A percentile compares a stretch with the other conserved stretches of the same genome.
phyloP scores from a whole-genome alignment of 805 yeast genomes.

The Yarrowia keelungensis region DNA sequence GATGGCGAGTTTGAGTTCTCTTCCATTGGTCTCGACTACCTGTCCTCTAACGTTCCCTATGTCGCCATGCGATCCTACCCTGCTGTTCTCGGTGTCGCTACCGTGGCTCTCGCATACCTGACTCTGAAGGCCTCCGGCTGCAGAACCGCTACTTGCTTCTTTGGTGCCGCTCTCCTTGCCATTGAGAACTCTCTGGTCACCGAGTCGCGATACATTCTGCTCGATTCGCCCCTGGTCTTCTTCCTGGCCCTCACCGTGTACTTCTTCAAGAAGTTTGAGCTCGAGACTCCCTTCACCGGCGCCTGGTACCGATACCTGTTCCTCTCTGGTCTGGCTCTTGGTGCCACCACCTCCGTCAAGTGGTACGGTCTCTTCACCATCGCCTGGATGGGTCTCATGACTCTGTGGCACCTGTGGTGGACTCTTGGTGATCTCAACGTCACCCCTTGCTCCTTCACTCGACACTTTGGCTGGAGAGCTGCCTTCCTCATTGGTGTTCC shows the following conservation, averaged over 20 bases:
- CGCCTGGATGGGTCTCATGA: slow-evolving; percentile 64
- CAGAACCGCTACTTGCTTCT: slow-evolving; percentile 57
- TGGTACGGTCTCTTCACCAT: slow-evolving; percentile 74
- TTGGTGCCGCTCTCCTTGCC: slow-evolving; percentile 60
- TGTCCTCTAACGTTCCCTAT: slow-evolving; percentile 56
- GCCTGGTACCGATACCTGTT: slow-evolving; percentile 63
- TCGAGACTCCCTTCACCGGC: slow-evolving; percentile 54
- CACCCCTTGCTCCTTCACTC: slow-evolving; percentile 51
- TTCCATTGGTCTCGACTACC: slow-evolving; percentile 57
- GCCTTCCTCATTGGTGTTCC: slow-evolving; percentile 62
- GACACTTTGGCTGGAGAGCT: slow-evolving; percentile 54
- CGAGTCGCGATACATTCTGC: slow-evolving; percentile 62
- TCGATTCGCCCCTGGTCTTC: slow-evolving; percentile 56
- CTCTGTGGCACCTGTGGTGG: slow-evolving; percentile 66
- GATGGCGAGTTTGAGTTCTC: slow-evolving; percentile 56
- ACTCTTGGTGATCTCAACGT: slow-evolving; percentile 71
- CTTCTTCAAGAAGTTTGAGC: slow-evolving; percentile 59
- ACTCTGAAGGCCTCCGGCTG: slow-evolving; percentile 65
- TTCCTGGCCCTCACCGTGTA: slow-evolving; percentile 57
- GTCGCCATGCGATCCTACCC: slow-evolving; percentile 64
- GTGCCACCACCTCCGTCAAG: slow-evolving; percentile 65
- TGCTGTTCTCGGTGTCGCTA: slow-evolving; percentile 60
- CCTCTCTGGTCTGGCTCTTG: slow-evolving; percentile 59
- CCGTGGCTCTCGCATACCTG: slow-evolving; percentile 60
- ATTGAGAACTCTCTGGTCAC: slow-evolving; percentile 72